Evolutionary conservation across 129 eudicot species (phyloP), one percentile per base, ranked within the genome.

Genomic region (Artemisia argyi): DNA sequence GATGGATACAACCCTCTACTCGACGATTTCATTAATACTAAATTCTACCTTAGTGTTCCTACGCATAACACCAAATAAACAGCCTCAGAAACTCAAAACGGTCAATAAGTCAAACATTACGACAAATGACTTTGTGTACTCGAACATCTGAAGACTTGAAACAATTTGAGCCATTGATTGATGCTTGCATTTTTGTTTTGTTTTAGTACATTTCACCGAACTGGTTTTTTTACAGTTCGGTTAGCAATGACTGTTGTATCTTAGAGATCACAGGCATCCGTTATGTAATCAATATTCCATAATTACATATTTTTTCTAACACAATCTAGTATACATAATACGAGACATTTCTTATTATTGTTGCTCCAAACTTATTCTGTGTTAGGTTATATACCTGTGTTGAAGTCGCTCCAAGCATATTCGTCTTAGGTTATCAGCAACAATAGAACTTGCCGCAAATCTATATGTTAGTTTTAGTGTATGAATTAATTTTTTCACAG

Each of bases 1-100:
- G 98, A 94, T 56, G 98, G 98, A 66, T 94, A 94, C 81, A 94
- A 94, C 66, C 98, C 98, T 46, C 87, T 94, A 57, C 83, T 94
- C 58, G 98, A 94, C 42, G 98, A 94, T 80, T 94, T 90, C 87
- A 94, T 87, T 73, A 94, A 94, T 70, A 94, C 98, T 7, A 94
- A 90, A 80, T 71, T 94, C 71, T 94, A 90, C 80, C 79, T 90
- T 32, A 94, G 97, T 61, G 98, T 94, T 59, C 98, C 98, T 1
- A 94, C 97, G 47, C 96, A 94, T 67, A 94, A 94, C 65, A 90
- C 83, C 74, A 92, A 86, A 77, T 91, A 91, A 80, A 54, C 55
- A 62, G 70, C 66, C 61, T 35, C 15, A 10, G 49, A 47, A 59
- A 72, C 18, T 47, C 11, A 6, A 56, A 59, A 48, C 35, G 4